Conservation (phyloP, 345 rosid species). For the Dipteronia sinensis region DNA sequence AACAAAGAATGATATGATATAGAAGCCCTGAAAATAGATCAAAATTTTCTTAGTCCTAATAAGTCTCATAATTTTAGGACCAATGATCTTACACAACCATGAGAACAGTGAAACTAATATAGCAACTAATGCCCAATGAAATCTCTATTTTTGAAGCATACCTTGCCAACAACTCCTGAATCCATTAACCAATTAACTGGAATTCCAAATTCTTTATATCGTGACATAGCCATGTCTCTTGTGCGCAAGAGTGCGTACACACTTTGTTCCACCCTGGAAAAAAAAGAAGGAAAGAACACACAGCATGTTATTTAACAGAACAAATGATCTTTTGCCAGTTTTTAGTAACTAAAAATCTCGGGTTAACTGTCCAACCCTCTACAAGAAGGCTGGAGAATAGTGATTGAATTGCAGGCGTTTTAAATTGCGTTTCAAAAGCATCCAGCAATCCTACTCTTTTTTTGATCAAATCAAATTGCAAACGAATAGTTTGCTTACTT, state of each 20-base stretch:
- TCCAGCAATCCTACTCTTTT: not conserved
- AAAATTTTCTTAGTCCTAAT: not conserved
- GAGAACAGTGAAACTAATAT: not conserved
- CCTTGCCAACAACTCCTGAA: conserved; percentile 96
- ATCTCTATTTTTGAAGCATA: conserved; percentile 26
- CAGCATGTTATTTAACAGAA: not conserved
- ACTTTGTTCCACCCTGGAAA: conserved; percentile 81
- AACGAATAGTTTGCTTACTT: conserved; percentile 56
- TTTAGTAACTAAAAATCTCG: not conserved
- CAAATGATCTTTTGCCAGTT: not conserved
- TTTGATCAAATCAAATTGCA: conserved; percentile 10
- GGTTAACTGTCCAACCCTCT: not conserved
- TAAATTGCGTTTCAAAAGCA: conserved; percentile 5
- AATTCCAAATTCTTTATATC: conserved; percentile 85
- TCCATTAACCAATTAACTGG: conserved; percentile 88
- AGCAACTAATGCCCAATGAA: not conserved
- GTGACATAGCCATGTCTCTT: conserved; percentile 89
- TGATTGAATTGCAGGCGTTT: not conserved
- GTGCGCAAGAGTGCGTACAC: conserved; percentile 92
- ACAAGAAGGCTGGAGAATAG: not conserved
- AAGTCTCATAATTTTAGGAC: not conserved
- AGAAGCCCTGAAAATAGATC: not conserved
- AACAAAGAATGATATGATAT: not conserved
- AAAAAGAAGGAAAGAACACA: not conserved
- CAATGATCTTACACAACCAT: conserved; percentile 2